Percentiles rank a stretch among this genome's conserved stretches.
phyloP scores from a whole-genome alignment of 2,329 filamentous ascomycete genomes.

The Penicillium sp. region DNA sequence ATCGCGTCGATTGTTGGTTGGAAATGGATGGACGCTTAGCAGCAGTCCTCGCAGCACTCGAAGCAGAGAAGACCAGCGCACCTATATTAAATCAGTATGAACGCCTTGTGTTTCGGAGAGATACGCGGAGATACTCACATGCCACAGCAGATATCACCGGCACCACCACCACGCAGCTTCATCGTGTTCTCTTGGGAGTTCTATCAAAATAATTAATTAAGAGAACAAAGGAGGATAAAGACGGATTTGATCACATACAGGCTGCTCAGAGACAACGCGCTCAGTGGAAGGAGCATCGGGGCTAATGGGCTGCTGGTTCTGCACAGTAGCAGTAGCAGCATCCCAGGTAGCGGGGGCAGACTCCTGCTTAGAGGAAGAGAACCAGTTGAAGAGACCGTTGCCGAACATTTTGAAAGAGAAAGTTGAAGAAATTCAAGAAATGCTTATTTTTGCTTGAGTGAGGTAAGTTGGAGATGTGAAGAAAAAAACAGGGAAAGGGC shows the following conservation, averaged over 20 bases:
- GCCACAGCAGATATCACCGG: conserved; percentile 34
- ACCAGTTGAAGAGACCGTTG: conserved; percentile 24
- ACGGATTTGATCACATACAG: conserved; percentile 18
- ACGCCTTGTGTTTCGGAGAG: not conserved
- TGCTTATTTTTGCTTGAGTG: not conserved
- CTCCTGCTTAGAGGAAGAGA: conserved; percentile 25
- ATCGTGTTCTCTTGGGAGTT: conserved; percentile 22
- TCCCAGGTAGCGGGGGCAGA: conserved; percentile 20
- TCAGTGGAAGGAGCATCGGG: conserved; percentile 25
- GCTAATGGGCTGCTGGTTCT: conserved; percentile 27
- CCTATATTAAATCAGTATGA: conserved; percentile 15
- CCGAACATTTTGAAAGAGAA: conserved; percentile 17
- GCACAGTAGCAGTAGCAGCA: conserved; percentile 21
- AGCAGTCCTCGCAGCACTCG: conserved; percentile 34
- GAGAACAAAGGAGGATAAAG: not conserved
- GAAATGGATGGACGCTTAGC: conserved; percentile 18
- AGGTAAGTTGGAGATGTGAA: not conserved
- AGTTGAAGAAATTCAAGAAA: not conserved
- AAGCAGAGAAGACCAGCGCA: conserved; percentile 34
- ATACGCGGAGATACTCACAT: conserved; percentile 21
- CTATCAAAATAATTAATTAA: not conserved
- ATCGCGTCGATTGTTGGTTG: not conserved
- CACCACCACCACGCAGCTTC: conserved; percentile 33
- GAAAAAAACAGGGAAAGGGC: not conserved
- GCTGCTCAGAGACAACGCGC: conserved; percentile 21